These are phyloP conservation scores for Spongispora temasekensis DNA, from an alignment of 1,284 basidiomycete genomes.

Conservation along the genomic window DNA sequence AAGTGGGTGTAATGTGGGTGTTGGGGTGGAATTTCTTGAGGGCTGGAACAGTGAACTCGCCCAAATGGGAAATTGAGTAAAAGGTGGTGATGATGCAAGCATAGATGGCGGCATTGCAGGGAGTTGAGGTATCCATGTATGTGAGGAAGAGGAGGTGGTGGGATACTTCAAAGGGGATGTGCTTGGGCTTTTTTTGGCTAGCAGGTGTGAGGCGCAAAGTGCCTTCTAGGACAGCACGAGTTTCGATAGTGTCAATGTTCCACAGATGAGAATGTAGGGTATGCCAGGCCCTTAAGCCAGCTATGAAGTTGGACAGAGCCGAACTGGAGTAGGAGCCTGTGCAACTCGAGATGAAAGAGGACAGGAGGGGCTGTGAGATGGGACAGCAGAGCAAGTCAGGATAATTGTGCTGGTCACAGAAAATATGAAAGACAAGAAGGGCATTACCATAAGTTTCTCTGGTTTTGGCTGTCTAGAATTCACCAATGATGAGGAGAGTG, in stretches of 20 bases:
- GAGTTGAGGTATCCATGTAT: not conserved
- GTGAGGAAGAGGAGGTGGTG: not conserved
- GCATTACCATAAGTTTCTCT: no score
- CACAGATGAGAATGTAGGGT: not conserved
- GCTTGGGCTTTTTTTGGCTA: fast-evolving
- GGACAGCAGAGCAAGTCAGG: no score
- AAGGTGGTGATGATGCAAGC: slow-evolving; percentile 1
- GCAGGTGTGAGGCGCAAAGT: not conserved
- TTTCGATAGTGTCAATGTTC: slow-evolving; percentile 15
- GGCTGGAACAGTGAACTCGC: slow-evolving; percentile 7
- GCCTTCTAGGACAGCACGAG: not conserved
- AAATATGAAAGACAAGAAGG: no score
- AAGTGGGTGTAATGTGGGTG: not conserved
- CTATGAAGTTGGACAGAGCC: no score
- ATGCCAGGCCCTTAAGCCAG: no score
- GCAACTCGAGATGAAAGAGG: no score
- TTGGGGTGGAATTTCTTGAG: not conserved
- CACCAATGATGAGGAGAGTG: no score
- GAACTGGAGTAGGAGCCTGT: no score
- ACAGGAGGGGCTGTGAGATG: no score
- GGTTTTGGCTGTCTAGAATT: no score
- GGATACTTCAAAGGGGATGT: not conserved
- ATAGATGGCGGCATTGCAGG: not conserved
- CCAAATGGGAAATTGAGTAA: not conserved
- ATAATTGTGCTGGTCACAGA: no score